phyloP scores from a whole-genome alignment of 495 filamentous ascomycete species.

The Trichoderma virens region DNA sequence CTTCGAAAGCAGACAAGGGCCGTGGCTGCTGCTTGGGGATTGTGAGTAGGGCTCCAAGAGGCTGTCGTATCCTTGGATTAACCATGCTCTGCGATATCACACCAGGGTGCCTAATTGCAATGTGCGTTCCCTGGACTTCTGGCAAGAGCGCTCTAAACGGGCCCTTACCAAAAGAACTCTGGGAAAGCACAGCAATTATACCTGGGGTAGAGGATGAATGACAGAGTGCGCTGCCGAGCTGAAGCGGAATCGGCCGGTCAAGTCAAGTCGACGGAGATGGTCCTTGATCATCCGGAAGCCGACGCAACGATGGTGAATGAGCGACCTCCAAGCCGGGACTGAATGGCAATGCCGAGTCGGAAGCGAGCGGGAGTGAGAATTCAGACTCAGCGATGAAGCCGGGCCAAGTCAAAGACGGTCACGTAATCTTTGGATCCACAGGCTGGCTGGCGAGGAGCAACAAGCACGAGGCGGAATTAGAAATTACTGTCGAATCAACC shows the following conservation, averaged over 20 bases:
- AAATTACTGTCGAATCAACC: too few species aligned
- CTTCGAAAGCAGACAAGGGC: conserved; percentile 10
- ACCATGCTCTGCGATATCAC: background rate
- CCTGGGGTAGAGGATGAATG: background rate
- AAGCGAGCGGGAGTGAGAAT: background rate
- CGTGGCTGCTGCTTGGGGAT: background rate
- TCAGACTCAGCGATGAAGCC: background rate
- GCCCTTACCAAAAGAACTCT: background rate
- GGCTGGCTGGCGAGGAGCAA: background rate
- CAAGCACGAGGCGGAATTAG: background rate
- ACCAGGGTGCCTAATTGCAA: background rate
- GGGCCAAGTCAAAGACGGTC: background rate
- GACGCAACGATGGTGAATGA: background rate
- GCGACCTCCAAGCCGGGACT: background rate
- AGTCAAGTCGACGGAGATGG: background rate
- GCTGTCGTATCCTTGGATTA: background rate
- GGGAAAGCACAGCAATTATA: background rate
- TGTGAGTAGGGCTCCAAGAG: background rate
- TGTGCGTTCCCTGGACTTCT: conserved; percentile 1
- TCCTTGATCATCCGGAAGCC: background rate
- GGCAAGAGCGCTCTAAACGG: background rate
- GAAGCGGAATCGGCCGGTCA: background rate
- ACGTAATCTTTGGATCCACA: background rate
- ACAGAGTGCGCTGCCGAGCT: background rate
- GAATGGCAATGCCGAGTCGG: background rate